Conservation (phyloP, 495 filamentous ascomycete species). For the Immersiella caudata region DNA sequence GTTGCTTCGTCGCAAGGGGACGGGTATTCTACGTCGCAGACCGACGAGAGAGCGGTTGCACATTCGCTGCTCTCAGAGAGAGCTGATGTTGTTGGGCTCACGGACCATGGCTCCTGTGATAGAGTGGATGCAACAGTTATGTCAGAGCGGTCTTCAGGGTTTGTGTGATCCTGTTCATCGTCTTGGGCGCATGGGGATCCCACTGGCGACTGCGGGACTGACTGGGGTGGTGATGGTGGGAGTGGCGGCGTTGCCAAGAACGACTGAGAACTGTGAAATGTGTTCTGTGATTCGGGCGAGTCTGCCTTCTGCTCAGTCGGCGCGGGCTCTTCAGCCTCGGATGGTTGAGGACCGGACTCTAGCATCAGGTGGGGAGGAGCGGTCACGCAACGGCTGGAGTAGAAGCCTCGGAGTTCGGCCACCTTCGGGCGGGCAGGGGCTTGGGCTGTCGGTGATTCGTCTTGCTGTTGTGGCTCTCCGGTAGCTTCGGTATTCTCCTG, state of each 20-base stretch:
- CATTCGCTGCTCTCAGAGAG: constrained; percentile 15
- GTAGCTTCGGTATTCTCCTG: neutral
- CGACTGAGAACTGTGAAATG: constrained; percentile 62
- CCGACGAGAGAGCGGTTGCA: constrained; percentile 21
- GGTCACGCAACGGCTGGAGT: constrained; percentile 40
- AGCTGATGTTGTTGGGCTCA: constrained; percentile 16
- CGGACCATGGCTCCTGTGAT: constrained; percentile 21
- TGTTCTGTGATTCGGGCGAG: constrained; percentile 42
- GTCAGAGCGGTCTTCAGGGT: constrained; percentile 46
- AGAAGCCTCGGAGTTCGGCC: constrained; percentile 27
- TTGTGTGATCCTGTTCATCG: constrained; percentile 17
- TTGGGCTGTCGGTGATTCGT: neutral
- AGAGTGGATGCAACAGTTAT: constrained; percentile 46
- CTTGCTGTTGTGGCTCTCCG: neutral
- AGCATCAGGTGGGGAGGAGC: constrained; percentile 41
- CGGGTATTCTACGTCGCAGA: constrained; percentile 20
- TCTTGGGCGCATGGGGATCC: constrained; percentile 34
- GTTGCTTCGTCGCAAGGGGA: neutral
- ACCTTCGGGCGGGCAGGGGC: constrained; percentile 10
- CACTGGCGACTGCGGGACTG: constrained; percentile 45
- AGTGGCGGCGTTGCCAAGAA: constrained; percentile 55
- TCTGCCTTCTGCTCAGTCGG: constrained; percentile 28
- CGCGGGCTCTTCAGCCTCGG: constrained; percentile 4
- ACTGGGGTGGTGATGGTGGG: constrained; percentile 52
- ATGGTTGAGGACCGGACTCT: constrained; percentile 27